phyloP scores from a whole-genome alignment of 129 eudicot species.

The Dittrichia graveolens region DNA sequence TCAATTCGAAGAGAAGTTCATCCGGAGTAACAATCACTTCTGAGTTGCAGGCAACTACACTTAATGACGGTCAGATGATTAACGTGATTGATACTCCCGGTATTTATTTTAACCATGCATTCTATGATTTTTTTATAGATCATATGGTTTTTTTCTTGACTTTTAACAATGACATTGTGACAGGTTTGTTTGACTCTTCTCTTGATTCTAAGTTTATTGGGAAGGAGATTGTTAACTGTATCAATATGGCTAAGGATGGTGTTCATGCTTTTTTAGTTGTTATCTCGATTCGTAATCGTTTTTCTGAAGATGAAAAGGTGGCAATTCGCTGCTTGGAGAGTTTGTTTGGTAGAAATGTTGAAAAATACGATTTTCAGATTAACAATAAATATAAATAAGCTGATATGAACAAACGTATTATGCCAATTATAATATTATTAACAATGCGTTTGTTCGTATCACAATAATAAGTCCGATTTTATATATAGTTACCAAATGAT shows the following conservation, averaged over 20 bases:
- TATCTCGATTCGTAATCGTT: constrained; percentile 56
- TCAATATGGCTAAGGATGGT: constrained; percentile 70
- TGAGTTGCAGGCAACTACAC: constrained; percentile 44
- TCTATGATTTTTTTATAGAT: too few relatives aligned
- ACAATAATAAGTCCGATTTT: too few relatives aligned
- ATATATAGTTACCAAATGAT: too few relatives aligned
- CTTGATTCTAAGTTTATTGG: constrained; percentile 42
- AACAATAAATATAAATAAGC: too few relatives aligned
- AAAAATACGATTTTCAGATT: too few relatives aligned
- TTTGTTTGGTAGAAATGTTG: constrained; percentile 67
- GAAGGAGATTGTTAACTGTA: constrained; percentile 72
- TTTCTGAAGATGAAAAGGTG: constrained; percentile 57
- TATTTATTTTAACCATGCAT: background rate
- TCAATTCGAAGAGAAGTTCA: constrained; percentile 49
- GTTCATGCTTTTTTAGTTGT: constrained; percentile 75
- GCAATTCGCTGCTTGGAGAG: constrained; percentile 49
- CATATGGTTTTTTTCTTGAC: background rate
- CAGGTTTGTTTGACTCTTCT: constrained; percentile 70
- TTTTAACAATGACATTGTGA: background rate
- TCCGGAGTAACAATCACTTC: constrained; percentile 63
- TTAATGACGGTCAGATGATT: constrained; percentile 54
- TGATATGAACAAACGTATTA: too few relatives aligned
- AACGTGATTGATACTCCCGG: constrained; percentile 61
- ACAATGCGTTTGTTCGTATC: too few relatives aligned
- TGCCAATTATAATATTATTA: too few relatives aligned